Conservation (phyloP, 306 rosid genomes). For the Quercus parvula region DNA sequence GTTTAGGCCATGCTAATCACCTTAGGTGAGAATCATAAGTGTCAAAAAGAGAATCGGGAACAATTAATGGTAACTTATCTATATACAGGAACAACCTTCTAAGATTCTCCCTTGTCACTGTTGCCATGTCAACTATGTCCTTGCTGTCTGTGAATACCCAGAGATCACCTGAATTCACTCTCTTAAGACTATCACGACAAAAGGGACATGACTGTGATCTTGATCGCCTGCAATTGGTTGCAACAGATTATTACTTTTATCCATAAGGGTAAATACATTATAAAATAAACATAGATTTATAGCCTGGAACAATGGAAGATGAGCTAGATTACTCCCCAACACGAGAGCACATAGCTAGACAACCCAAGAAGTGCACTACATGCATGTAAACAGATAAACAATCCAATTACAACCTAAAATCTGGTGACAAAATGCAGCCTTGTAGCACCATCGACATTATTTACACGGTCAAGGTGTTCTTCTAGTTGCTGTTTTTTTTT, state of each 20-base stretch:
- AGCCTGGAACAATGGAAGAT: not conserved
- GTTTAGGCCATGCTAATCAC: slow-evolving; percentile 38
- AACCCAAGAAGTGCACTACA: not conserved
- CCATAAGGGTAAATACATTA: not conserved
- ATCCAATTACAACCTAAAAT: not conserved
- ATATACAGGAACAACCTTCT: slow-evolving; percentile 83
- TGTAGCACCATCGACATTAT: not conserved
- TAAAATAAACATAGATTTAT: not conserved
- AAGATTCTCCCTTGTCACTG: slow-evolving; percentile 79
- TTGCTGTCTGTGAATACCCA: slow-evolving; percentile 77
- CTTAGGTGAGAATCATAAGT: slow-evolving; percentile 79
- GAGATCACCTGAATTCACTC: slow-evolving; percentile 88
- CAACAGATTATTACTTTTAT: slow-evolving; percentile 8
- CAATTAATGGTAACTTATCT: slow-evolving; percentile 78
- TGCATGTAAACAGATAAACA: not conserved
- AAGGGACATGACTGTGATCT: slow-evolving; percentile 94
- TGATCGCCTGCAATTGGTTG: slow-evolving; percentile 58
- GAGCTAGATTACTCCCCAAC: not conserved
- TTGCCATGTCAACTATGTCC: slow-evolving; percentile 75
- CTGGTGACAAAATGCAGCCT: not conserved
- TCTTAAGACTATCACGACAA: slow-evolving; percentile 86
- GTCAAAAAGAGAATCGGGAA: slow-evolving; percentile 80
- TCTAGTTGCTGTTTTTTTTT: not conserved
- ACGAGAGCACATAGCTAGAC: not conserved
- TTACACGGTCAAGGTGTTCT: not conserved